Evolutionary conservation across 2,329 filamentous ascomycete genomes (phyloP), one percentile per base, ranked within the genome.

Genomic region (Epichloe gansuensis): DNA sequence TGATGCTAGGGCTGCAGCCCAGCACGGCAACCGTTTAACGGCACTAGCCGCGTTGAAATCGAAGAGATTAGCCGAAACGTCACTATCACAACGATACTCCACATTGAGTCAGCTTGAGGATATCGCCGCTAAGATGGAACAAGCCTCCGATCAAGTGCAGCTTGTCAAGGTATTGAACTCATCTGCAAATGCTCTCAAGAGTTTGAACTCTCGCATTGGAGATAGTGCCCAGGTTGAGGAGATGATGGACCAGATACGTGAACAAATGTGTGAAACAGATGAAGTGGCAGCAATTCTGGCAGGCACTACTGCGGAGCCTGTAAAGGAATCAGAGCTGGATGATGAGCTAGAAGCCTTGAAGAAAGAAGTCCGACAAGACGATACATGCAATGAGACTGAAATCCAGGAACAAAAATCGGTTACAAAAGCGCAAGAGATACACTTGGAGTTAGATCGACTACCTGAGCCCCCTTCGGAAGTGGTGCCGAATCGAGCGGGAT

Each of bases 251-350:
- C 76, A 77, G 48, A 70, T 95, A 62, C 78, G 86, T 50, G 85
- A 91, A 60, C 83, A 94, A 70, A 93, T 93, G 81, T 77, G 72
- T 50, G 82, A 85, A 60, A 82, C 85, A 25, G 90, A 96, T 63
- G 91, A 97, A 70, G 80, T 97, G 23, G 81, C 82, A 31, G 80
- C 77, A 52, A 83, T 91, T 42, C 77, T 97, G 56, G 82, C 83
- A 50, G 88, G 93, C 59, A 60, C 63, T 5, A 75, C 71, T 12
- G 72, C 69, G 13, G 64, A 61, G 42, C 67, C 66, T 1, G 74
- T 95, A 35, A 88, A 95, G 65, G 91, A 95, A 63, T 76, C 64
- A 21, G 91, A 94, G 65, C 81, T 97, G 52, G 90, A 96, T 59
- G 86, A 91, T 55, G 91, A 96, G 71, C 76, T 97, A 46, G 85